Base-by-base conservation (phyloP, 2,329 filamentous ascomycete genomes). In the Venturia aucupariae region DNA sequence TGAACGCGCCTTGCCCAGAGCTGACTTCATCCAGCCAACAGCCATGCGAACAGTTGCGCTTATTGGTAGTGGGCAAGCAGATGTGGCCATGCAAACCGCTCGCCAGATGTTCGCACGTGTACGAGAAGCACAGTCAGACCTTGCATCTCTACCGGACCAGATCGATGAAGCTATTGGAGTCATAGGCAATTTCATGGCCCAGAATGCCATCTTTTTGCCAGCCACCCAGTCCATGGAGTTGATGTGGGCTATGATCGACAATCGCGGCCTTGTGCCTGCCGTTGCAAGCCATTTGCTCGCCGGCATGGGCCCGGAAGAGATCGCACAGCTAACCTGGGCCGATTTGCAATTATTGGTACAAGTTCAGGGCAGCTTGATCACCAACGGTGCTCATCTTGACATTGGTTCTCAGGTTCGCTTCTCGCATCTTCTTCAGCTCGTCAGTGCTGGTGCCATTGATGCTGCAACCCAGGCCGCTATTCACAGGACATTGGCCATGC, bases 21-120 rank as follows among this genome's bases (percentile, higher is more conserved):
- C 82, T 62, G 82, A 85, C 41, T 88, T 95, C 75, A 89, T 96
- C 67, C 92, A 96, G 77, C 90, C 92, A 30, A 89, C 91, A 15
- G 85, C 90, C 65, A 96, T 97, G 91, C 96, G 93, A 71, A 86
- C 90, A 17, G 86, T 96, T 65, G 90, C 92, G 60, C 81, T 97
- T 75, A 89, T 97, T 72, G 89, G 90, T 63, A 90, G 90, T 67
- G 91, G 92, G 51, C 87, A 92, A 71, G 84, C 92, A 60, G 86
- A 88, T n/a, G 90, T 93, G 72, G 94, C 89, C 61, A 77, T 97
- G 65, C 80, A 82, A 15, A 86, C 94, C 73, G 87, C 90, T 11
- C 90, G 94, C 70, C 81, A 86, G 71, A 95, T 96, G 90, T 96
- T 97, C 75, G 81, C 87, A 72, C 87, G 89, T 66, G 91, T 97